Percentiles rank a stretch among this genome's conserved stretches.
Evolutionary conservation across 306 rosid genomes (phyloP).

Genomic region (Fragaria ananassa): DNA sequence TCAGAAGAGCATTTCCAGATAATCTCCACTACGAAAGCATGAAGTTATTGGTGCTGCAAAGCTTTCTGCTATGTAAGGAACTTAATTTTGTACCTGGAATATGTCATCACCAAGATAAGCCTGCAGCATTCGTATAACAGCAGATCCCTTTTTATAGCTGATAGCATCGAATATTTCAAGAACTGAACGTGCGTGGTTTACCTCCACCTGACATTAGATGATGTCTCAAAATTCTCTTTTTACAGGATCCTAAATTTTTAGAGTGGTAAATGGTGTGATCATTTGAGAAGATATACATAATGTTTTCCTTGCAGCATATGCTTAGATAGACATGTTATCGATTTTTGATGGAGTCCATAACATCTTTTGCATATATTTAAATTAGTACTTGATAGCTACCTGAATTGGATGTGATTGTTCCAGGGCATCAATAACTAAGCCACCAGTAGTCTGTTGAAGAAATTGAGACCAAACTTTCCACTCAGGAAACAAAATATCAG

Average conservation of each 20-base stretch:
- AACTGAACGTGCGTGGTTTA: slow-evolving; percentile 51
- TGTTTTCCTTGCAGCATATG: neutral
- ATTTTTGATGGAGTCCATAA: neutral
- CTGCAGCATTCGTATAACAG: slow-evolving; percentile 59
- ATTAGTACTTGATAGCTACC: slow-evolving; percentile 24
- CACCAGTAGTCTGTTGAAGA: slow-evolving; percentile 37
- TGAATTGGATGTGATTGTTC: slow-evolving; percentile 65
- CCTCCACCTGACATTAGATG: slow-evolving; percentile 44
- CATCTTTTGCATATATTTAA: neutral
- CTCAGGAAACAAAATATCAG: slow-evolving; percentile 52
- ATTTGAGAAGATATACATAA: neutral
- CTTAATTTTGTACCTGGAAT: slow-evolving; percentile 41
- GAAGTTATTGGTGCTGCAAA: neutral
- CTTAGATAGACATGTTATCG: neutral
- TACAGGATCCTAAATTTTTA: neutral
- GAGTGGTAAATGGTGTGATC: neutral
- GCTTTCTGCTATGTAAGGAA: neutral
- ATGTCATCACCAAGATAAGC: slow-evolving; percentile 48
- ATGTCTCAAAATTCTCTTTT: neutral
- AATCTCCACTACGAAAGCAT: neutral
- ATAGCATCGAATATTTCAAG: slow-evolving; percentile 51
- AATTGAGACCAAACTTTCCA: slow-evolving; percentile 67
- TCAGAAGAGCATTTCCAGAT: neutral
- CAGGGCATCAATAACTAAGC: slow-evolving; percentile 50
- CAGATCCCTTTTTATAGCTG: slow-evolving; percentile 58